These are phyloP conservation scores for Luzula sylvatica DNA, from an alignment of 176 grass and related monocot species.

Conservation along the genomic window DNA sequence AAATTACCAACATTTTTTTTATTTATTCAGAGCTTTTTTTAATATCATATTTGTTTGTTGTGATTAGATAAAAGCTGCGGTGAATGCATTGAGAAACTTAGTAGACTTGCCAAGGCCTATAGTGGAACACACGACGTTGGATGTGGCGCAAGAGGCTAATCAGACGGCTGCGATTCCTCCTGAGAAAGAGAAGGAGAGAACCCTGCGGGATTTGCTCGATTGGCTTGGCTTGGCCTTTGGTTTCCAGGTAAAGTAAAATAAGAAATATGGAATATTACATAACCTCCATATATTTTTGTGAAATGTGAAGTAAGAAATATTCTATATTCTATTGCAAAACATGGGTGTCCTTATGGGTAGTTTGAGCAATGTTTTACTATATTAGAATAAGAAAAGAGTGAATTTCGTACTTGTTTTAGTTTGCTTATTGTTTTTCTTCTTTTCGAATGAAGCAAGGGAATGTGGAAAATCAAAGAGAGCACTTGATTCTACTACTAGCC, in stretches of 20 bases:
- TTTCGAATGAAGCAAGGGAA: too few species aligned
- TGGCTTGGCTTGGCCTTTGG: conserved; percentile 82
- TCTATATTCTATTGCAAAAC: too few species aligned
- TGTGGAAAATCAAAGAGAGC: too few species aligned
- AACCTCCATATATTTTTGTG: too few species aligned
- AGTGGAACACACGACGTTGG: conserved; percentile 6
- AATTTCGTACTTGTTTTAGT: too few species aligned
- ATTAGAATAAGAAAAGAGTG: too few species aligned
- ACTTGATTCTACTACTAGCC: too few species aligned
- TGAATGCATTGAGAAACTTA: conserved; percentile 30
- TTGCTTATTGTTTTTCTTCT: too few species aligned
- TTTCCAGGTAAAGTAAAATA: conserved; percentile 61
- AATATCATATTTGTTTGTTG: neutral
- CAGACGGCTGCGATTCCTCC: neutral
- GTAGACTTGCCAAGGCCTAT: conserved; percentile 33
- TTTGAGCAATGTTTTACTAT: too few species aligned
- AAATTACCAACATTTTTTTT: neutral
- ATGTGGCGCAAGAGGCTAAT: conserved; percentile 15
- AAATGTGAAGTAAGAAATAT: too few species aligned
- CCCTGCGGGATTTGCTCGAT: conserved; percentile 61
- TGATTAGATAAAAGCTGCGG: conserved; percentile 75
- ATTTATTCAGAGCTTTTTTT: neutral
- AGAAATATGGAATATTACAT: neutral
- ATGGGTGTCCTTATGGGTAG: too few species aligned
- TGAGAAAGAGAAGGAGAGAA: conserved; percentile 6